Evolutionary conservation across 768 basidiomycete species (phyloP).

Genomic region (Suillus luteus): DNA sequence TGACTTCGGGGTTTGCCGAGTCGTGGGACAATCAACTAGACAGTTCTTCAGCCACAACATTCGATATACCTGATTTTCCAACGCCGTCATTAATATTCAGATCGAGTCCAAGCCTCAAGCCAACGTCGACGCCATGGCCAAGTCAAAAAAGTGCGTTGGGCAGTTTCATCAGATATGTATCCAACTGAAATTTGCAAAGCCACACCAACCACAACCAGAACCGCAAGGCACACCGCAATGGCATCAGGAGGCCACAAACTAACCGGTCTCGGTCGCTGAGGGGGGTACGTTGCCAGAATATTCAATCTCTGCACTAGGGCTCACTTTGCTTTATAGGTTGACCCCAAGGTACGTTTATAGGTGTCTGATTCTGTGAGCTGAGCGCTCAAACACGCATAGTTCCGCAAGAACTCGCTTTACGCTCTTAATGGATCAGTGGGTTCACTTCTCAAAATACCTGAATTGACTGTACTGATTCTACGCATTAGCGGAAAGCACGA

Average conservation of each 20-base stretch:
- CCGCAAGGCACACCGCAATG: slow-evolving; percentile 97
- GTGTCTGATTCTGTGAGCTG: neutral
- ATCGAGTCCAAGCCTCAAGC: slow-evolving; percentile 16
- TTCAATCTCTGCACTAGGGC: slow-evolving; percentile 15
- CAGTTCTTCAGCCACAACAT: slow-evolving; percentile 38
- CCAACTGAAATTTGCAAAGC: slow-evolving; percentile 41
- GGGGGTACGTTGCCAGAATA: slow-evolving; percentile 68
- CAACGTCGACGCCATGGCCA: slow-evolving; percentile 67
- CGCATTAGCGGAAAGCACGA: slow-evolving; percentile 63
- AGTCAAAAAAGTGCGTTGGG: slow-evolving; percentile 89
- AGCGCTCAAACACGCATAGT: slow-evolving; percentile 44
- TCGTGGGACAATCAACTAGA: slow-evolving; percentile 21
- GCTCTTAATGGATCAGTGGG: slow-evolving; percentile 77
- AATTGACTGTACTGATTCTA: slow-evolving; percentile 10
- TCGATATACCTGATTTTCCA: slow-evolving; percentile 9
- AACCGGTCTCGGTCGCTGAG: slow-evolving; percentile 78
- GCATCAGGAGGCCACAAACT: slow-evolving; percentile 83
- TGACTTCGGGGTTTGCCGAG: slow-evolving; percentile 25
- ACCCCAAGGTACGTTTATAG: slow-evolving; percentile 62
- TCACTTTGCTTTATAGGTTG: slow-evolving; percentile 52
- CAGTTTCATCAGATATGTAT: slow-evolving; percentile 11
- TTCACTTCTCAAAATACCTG: slow-evolving; percentile 11
- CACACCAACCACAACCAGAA: slow-evolving; percentile 96
- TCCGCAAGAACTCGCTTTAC: slow-evolving; percentile 79
- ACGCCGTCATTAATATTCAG: neutral